A percentile compares a stretch with the other conserved stretches of the same genome.
These are phyloP conservation scores for Saksenaea oblongispora DNA, from an alignment of 371 early-diverging fungal species.

Conservation along the genomic window DNA sequence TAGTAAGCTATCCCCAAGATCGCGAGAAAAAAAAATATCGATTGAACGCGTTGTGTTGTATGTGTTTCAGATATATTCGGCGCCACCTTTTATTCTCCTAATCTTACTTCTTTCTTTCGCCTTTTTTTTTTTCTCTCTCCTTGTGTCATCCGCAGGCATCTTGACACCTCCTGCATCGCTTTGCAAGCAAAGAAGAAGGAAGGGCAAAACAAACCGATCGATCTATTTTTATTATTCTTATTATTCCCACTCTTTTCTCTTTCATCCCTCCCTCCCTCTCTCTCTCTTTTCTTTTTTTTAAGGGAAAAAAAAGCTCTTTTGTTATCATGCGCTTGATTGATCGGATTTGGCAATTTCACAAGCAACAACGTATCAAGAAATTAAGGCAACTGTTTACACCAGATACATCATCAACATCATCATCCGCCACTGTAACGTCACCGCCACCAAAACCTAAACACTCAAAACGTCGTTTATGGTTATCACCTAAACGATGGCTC, in stretches of 20 bases:
- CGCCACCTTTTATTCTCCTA: neutral
- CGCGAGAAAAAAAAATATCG: neutral
- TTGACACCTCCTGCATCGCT: slow-evolving; percentile 2
- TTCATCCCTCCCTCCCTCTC: neutral
- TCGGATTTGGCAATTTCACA: neutral
- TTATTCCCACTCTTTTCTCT: neutral
- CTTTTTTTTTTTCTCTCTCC: neutral
- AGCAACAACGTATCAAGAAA: neutral
- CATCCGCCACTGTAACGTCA: neutral
- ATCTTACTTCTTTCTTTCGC: neutral
- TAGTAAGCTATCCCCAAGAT: neutral
- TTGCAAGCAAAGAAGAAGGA: neutral
- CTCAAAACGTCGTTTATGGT: neutral
- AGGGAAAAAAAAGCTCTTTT: neutral
- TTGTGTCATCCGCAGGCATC: neutral
- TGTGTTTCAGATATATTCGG: neutral
- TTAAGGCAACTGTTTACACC: neutral
- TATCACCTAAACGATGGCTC: slow-evolving; percentile 3
- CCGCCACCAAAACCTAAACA: slow-evolving; percentile 1
- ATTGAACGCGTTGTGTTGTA: neutral
- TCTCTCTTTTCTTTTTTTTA: neutral
- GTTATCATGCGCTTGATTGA: neutral
- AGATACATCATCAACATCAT: neutral
- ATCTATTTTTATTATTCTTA: neutral
- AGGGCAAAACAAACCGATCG: neutral